These are phyloP conservation scores for Pichia phayaonensis DNA, from an alignment of 805 yeast genomes.

Conservation along the genomic window DNA sequence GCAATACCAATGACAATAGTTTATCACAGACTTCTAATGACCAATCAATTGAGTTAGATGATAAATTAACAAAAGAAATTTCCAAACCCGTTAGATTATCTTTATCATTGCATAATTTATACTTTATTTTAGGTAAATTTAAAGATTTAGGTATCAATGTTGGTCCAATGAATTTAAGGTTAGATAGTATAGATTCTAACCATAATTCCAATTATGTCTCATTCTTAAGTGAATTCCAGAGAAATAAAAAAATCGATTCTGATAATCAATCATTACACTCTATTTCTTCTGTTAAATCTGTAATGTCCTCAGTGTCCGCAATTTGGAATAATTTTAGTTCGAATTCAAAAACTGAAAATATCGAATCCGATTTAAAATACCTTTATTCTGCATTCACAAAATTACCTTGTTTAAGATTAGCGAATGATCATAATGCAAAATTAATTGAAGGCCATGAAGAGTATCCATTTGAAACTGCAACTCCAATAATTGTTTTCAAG, in stretches of 20 bases:
- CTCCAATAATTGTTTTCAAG: slow-evolving; percentile 55
- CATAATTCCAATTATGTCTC: slow-evolving; percentile 46
- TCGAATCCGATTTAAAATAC: slow-evolving; percentile 40
- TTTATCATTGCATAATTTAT: slow-evolving; percentile 56
- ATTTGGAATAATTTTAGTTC: slow-evolving; percentile 31
- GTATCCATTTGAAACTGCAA: slow-evolving; percentile 64
- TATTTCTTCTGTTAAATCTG: slow-evolving; percentile 49
- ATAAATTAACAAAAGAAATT: slow-evolving; percentile 7
- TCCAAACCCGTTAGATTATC: slow-evolving; percentile 48
- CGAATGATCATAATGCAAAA: slow-evolving; percentile 52
- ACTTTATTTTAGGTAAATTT: slow-evolving; percentile 51
- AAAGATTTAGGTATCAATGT: slow-evolving; percentile 40
- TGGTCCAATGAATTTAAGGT: slow-evolving; percentile 55
- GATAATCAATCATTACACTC: slow-evolving; percentile 46
- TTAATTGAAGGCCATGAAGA: slow-evolving; percentile 58
- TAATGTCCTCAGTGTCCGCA: slow-evolving; percentile 39
- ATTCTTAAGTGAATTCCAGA: slow-evolving; percentile 48
- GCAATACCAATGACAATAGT: background rate
- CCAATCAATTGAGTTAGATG: slow-evolving; percentile 11
- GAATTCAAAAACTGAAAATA: slow-evolving; percentile 37
- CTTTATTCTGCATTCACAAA: slow-evolving; percentile 57
- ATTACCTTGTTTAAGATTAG: slow-evolving; percentile 53
- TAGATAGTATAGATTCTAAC: slow-evolving; percentile 49
- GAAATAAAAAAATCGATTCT: slow-evolving; percentile 28
- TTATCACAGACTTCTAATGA: background rate